A percentile compares a stretch with the other conserved stretches of the same genome.
Conservation (phyloP, 495 filamentous ascomycete species). For the Aspergillus panamensis region DNA sequence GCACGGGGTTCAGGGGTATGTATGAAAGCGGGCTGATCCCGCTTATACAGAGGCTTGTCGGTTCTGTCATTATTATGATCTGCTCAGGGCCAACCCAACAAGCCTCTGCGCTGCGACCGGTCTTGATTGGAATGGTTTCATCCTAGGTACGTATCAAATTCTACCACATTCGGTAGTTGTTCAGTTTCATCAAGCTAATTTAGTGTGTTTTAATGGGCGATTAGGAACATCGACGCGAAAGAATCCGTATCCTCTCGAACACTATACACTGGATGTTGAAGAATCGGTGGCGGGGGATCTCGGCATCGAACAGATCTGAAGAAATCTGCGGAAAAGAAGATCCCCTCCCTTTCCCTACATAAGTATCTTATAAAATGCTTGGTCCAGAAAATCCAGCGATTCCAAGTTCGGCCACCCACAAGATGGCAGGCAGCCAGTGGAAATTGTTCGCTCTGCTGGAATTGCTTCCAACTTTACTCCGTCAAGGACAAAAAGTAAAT, state of each 20-base stretch:
- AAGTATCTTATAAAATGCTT: constrained; percentile 16
- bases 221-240: neutral
- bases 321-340: neutral
- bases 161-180: neutral
- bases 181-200: neutral
- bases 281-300: neutral
- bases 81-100: neutral
- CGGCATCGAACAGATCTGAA: constrained; percentile 4
- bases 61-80: neutral
- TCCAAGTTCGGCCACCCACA: constrained; percentile 26
- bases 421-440: constrained; percentile 10
- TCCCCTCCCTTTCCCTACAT: constrained; percentile 7
- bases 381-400: constrained; percentile 12
- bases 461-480: constrained; percentile 6
- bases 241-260: neutral
- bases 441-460: constrained; percentile 4
- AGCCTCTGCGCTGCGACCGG: neutral
- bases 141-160: neutral
- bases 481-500: neutral
- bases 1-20: constrained; percentile 15
- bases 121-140: constrained; percentile 8
- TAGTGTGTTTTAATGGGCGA: neutral
- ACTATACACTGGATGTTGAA: neutral
- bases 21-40: neutral
- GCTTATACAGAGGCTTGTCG: neutral